Conservation (phyloP, 169 alveolate genomes). For the Eimeria praecox region DNA sequence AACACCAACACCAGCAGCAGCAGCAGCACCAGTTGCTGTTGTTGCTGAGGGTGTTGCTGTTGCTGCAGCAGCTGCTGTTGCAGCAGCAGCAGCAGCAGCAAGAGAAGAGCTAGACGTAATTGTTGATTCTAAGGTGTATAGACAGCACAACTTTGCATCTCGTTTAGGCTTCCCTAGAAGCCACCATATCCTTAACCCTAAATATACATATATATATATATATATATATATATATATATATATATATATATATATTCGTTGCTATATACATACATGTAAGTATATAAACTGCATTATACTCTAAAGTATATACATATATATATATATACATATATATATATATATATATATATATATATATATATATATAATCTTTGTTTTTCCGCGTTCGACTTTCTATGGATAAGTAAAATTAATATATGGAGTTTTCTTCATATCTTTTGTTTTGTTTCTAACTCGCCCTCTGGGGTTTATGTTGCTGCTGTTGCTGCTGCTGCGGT, state of each 20-base stretch:
- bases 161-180: conserved; percentile 81
- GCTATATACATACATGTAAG: not conserved
- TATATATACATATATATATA: too few species aligned
- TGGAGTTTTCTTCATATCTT: not conserved
- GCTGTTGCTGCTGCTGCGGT: not conserved
- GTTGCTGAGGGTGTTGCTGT: not conserved
- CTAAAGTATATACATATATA: too few species aligned
- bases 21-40: too few species aligned
- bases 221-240: too few species aligned
- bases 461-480: not conserved
- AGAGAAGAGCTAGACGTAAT: not conserved
- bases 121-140: not conserved
- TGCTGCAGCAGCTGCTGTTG: not conserved
- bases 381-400: not conserved
- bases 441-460: not conserved
- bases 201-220: too few species aligned
- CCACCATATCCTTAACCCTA: conserved; percentile 28
- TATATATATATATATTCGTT: not conserved
- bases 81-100: conserved; percentile 12
- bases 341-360: too few species aligned
- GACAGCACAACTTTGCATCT: not conserved
- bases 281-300: not conserved
- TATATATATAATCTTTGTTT: too few species aligned
- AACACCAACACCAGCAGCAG: too few species aligned
- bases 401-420: too few species aligned